A percentile compares a stretch with the other conserved stretches of the same genome.
These are phyloP conservation scores for Penicillium alfredii DNA, from an alignment of 495 filamentous ascomycete genomes.

Conservation along the genomic window DNA sequence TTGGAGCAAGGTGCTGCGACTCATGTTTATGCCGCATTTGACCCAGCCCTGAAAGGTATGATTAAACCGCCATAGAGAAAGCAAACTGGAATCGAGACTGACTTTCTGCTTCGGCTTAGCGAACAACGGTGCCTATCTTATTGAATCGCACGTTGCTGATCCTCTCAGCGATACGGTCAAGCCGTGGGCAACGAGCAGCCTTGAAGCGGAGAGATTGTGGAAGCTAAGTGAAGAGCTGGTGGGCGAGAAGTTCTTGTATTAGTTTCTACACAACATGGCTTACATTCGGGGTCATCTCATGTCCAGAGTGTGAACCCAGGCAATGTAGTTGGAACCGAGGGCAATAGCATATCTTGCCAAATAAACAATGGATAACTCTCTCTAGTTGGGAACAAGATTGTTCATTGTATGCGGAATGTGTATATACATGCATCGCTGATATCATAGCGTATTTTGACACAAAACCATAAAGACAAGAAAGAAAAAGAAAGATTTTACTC, in stretches of 20 bases:
- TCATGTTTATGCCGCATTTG: constrained; percentile 52
- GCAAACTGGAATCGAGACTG: background rate
- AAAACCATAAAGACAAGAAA: constrained; percentile 4
- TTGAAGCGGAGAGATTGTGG: constrained; percentile 43
- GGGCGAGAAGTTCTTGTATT: constrained; percentile 23
- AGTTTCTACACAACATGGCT: too few relatives aligned
- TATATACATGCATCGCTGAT: constrained; percentile 29
- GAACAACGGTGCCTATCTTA: constrained; percentile 36
- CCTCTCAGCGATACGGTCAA: constrained; percentile 27
- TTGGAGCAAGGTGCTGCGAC: constrained; percentile 50
- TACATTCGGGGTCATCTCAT: too few relatives aligned
- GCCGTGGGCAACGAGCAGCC: constrained; percentile 27
- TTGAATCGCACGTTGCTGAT: constrained; percentile 32
- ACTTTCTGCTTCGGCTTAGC: constrained; percentile 3
- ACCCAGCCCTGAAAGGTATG: constrained; percentile 43
- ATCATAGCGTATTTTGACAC: constrained; percentile 22
- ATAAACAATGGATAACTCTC: background rate
- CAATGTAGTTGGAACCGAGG: too few relatives aligned
- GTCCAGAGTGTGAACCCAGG: too few relatives aligned
- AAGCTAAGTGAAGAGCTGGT: constrained; percentile 37
- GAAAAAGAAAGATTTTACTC: constrained; percentile 47
- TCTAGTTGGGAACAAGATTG: constrained; percentile 1
- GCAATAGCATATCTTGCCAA: background rate
- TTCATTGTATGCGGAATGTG: constrained; percentile 16
- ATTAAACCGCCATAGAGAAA: background rate